These are phyloP conservation scores for Eleusine coracana DNA, from an alignment of 176 grass and related monocot genomes.

Conservation along the genomic window DNA sequence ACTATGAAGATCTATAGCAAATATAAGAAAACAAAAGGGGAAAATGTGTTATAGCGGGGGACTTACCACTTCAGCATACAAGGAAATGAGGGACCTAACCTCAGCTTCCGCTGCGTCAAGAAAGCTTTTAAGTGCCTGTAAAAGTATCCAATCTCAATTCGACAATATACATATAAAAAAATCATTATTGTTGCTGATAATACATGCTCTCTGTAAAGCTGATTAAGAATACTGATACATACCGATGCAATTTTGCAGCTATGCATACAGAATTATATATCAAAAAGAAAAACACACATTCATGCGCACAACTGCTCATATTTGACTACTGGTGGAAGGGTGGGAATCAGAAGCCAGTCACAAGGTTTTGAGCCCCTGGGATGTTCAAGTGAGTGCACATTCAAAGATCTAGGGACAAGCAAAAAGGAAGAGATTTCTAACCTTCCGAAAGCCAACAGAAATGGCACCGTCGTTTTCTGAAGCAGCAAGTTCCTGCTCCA, in stretches of 20 bases:
- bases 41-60: conserved; percentile 28
- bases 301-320: not conserved
- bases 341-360: not conserved
- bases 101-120: conserved; percentile 96
- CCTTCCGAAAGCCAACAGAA: conserved; percentile 73
- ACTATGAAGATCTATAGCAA: conserved; percentile 31
- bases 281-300: not conserved
- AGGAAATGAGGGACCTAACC: conserved; percentile 87
- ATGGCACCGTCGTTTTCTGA: conserved; percentile 74
- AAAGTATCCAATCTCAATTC: conserved; percentile 33
- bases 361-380: not conserved
- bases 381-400: not conserved
- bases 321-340: not conserved
- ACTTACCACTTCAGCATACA: conserved; percentile 98
- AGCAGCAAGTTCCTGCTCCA: conserved; percentile 87
- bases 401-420: not conserved
- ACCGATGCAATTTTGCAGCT: conserved; percentile 22
- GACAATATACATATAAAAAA: not conserved
- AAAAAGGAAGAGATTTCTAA: conserved; percentile 40
- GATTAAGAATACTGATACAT: not conserved
- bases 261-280: conserved; percentile 13
- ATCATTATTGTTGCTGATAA: not conserved
- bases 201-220: not conserved
- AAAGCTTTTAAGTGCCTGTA: conserved; percentile 90
- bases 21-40: conserved; percentile 9